Base-by-base conservation (phyloP, 495 filamentous ascomycete species). In the Thermochaetoides thermophila region DNA sequence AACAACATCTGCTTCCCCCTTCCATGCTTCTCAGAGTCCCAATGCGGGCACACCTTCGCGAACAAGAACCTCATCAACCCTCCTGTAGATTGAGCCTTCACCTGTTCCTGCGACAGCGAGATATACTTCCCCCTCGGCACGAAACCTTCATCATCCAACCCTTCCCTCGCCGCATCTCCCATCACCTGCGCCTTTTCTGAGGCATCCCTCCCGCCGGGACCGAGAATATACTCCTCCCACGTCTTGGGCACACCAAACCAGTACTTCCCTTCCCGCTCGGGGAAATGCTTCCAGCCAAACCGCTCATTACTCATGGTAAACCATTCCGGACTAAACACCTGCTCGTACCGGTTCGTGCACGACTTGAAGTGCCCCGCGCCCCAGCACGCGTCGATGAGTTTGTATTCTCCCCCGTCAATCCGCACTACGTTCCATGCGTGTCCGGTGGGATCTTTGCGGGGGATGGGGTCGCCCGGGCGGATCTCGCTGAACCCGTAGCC, bases 341-440 rank as follows among this genome's bases (percentile, higher is more conserved):
- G 68, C 21, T 59, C 59, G 56, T 89, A 96, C 55, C 43, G 56
- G 22, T 44, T 52, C 27, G 26, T 69, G 55, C 50, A 57, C 29
- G 40, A 78, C n/a, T n/a, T n/a, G n/a, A n/a, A n/a, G n/a, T n/a
- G n/a, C 50, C 89, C 89, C 0, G 87, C 84, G 24, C 89, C 89
- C 89, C 89, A 97, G 52, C 89, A 95, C 3, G 75, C 40, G 45
- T 97, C 89, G 24, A 96, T 63, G 3, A 96, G 65, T 54, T 95
- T 93, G 87, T 87, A 97, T 38, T 76, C 70, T 2, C 78, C 78
- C 25, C 74, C 66, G 39, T 92, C 86, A 35, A 95, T 84, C 29
- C 71, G 69, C 12, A 95, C 81, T 0, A 77, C 89, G 46, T 87
- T 96, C 89, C 89, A 97, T 5, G 89, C 89, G 55, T 97, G 63